Conservation (phyloP, 345 rosid species). For the Arabis hirsuta region DNA sequence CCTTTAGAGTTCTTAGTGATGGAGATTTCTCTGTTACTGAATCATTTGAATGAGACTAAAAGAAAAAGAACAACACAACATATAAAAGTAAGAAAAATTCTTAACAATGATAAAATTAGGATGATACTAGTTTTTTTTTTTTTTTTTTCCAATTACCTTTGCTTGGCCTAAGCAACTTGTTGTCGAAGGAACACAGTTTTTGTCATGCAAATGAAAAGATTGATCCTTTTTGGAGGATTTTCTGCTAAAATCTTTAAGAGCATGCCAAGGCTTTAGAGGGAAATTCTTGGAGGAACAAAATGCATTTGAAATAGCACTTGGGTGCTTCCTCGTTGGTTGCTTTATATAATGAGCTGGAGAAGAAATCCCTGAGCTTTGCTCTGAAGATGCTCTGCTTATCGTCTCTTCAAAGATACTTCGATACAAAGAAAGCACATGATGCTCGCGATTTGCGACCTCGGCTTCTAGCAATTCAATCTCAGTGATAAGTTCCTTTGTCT, state of each 20-base stretch:
- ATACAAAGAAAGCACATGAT: slow-evolving; percentile 79
- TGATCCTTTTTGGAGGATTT: slow-evolving; percentile 50
- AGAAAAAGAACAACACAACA: slow-evolving; percentile 9
- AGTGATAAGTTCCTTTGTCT: slow-evolving; percentile 78
- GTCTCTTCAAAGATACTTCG: slow-evolving; percentile 71
- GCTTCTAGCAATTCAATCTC: slow-evolving; percentile 88
- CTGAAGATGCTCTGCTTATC: slow-evolving; percentile 60
- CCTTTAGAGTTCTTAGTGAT: slow-evolving; percentile 62
- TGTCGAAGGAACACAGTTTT: slow-evolving; percentile 44
- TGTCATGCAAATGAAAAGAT: slow-evolving; percentile 46
- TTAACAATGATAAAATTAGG: background rate
- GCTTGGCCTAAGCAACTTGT: slow-evolving; percentile 48
- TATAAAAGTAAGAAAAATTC: background rate
- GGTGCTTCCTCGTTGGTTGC: slow-evolving; percentile 67
- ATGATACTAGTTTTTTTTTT: background rate
- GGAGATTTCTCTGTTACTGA: slow-evolving; percentile 48
- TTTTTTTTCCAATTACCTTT: slow-evolving; percentile 60
- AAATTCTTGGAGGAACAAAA: slow-evolving; percentile 84
- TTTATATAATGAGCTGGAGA: slow-evolving; percentile 73
- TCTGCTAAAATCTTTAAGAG: slow-evolving; percentile 54
- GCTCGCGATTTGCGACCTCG: slow-evolving; percentile 81
- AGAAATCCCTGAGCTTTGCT: slow-evolving; percentile 60
- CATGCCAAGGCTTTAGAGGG: slow-evolving; percentile 62
- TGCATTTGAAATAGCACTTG: slow-evolving; percentile 76
- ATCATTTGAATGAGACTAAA: slow-evolving; percentile 48